A percentile compares a stretch with the other conserved stretches of the same genome.
These are phyloP conservation scores for Inga laurina DNA, from an alignment of 306 rosid species.

Conservation along the genomic window DNA sequence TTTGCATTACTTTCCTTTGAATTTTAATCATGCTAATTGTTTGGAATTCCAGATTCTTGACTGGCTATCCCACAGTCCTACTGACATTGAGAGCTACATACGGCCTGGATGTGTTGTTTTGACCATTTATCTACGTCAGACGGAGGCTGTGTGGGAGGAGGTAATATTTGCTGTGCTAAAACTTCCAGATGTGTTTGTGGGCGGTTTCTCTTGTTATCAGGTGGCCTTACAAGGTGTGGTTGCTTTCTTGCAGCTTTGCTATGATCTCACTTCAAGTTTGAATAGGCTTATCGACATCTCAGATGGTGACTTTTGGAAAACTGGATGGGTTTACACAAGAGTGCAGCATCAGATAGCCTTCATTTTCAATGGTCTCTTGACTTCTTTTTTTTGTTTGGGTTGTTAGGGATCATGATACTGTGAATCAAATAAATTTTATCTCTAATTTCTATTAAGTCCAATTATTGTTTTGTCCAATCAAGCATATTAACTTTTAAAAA, in stretches of 20 bases:
- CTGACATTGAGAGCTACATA: conserved; percentile 90
- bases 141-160: conserved; percentile 77
- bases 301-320: conserved; percentile 74
- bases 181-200: conserved; percentile 13
- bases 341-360: conserved; percentile 77
- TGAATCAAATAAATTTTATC: not conserved
- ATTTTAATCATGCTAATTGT: conserved; percentile 22
- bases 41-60: conserved; percentile 67
- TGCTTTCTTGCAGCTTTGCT: conserved; percentile 65
- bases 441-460: conserved; percentile 14
- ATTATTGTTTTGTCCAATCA: conserved; percentile 17
- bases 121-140: conserved; percentile 74
- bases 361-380: conserved; percentile 63
- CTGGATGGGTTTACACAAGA: conserved; percentile 87
- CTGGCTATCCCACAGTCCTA: conserved; percentile 87
- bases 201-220: conserved; percentile 20
- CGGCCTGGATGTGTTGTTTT: conserved; percentile 89
- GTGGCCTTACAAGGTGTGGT: conserved; percentile 19
- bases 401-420: conserved; percentile 22
- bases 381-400: conserved; percentile 16
- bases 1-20: conserved; percentile 25
- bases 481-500: conserved; percentile 11
- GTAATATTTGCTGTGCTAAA: conserved; percentile 46
- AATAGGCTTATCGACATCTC: conserved; percentile 71
- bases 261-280: conserved; percentile 73